These are phyloP conservation scores for Prunus mume DNA, from an alignment of 306 rosid genomes.

Conservation along the genomic window DNA sequence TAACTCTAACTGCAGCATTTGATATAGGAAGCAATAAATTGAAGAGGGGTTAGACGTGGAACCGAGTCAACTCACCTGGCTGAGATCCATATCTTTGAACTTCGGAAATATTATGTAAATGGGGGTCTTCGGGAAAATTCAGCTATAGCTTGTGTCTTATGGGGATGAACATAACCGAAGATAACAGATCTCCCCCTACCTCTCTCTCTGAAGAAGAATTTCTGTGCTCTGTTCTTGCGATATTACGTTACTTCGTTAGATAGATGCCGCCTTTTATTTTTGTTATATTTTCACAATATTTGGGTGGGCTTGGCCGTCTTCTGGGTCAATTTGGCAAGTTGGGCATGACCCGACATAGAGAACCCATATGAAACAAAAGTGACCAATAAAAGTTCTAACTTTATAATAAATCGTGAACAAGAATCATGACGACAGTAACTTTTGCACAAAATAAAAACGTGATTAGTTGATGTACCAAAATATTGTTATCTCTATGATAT, in stretches of 20 bases:
- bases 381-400: too few species aligned
- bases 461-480: too few species aligned
- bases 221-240: not conserved
- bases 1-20: not conserved
- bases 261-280: not conserved
- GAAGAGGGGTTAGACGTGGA: not conserved
- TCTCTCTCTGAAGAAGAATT: not conserved
- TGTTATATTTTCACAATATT: too few species aligned
- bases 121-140: not conserved
- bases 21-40: constrained; percentile 4
- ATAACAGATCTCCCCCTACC: not conserved
- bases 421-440: too few species aligned
- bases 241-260: not conserved
- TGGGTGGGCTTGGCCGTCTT: too few species aligned
- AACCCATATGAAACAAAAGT: too few species aligned
- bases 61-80: constrained; percentile 10
- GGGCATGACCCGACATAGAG: too few species aligned
- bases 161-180: not conserved
- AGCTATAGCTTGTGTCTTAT: not conserved
- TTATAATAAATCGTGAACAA: too few species aligned
- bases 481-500: too few species aligned
- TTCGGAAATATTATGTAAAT: too few species aligned
- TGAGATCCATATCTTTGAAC: not conserved
- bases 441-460: too few species aligned
- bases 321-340: too few species aligned